Percentiles rank a stretch among this genome's conserved stretches.
Conservation (phyloP, 2,329 filamentous ascomycete genomes). For the Xylariaceae sp. region DNA sequence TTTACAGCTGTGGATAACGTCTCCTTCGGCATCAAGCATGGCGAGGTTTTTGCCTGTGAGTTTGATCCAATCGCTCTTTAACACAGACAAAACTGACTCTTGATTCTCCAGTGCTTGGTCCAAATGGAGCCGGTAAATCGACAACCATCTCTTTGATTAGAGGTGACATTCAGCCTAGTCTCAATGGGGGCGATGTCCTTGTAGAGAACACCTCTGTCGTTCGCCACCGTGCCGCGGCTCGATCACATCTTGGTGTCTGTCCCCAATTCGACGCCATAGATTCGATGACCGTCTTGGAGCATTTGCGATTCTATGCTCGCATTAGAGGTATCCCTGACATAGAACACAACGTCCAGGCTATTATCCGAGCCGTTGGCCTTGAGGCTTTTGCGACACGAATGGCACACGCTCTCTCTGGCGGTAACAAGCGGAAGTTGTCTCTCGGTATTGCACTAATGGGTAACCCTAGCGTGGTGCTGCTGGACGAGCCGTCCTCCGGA, state of each 20-base stretch:
- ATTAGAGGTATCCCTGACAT: slow-evolving; percentile 73
- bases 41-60: slow-evolving; percentile 70
- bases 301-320: slow-evolving; percentile 81
- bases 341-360: slow-evolving; percentile 68
- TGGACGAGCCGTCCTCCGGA: slow-evolving; percentile 84
- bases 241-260: slow-evolving; percentile 80
- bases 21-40: slow-evolving; percentile 72
- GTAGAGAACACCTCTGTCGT: slow-evolving; percentile 74
- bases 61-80: not conserved
- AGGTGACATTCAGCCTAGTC: slow-evolving; percentile 73
- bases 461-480: slow-evolving; percentile 77
- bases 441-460: slow-evolving; percentile 89
- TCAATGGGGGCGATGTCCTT: slow-evolving; percentile 69
- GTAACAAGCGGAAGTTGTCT: slow-evolving; percentile 89
- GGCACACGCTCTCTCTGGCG: slow-evolving; percentile 75
- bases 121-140: slow-evolving; percentile 87
- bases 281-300: slow-evolving; percentile 82
- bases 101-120: slow-evolving; percentile 59
- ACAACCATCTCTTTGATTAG: slow-evolving; percentile 85
- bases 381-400: slow-evolving; percentile 65
- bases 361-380: slow-evolving; percentile 77
- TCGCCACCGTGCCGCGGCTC: slow-evolving; percentile 64
- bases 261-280: slow-evolving; percentile 87
- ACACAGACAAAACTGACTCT: not conserved
- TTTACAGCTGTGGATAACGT: slow-evolving; percentile 83